These are phyloP conservation scores for Silene vulgaris DNA, from an alignment of 179 eudicot species.

Conservation along the genomic window DNA sequence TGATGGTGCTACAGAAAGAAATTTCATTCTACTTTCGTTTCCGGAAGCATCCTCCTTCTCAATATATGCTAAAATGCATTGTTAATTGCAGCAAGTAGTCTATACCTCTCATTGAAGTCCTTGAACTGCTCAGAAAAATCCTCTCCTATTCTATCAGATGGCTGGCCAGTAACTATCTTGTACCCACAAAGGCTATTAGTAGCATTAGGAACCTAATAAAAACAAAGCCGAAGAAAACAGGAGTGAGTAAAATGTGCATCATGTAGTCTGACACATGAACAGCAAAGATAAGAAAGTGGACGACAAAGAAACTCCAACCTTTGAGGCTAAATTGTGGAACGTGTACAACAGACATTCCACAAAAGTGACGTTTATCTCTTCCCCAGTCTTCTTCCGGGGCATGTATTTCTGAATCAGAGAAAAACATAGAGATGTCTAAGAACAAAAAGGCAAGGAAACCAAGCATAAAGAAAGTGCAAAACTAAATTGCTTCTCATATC, in stretches of 20 bases:
- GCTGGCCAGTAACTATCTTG: slow-evolving; percentile 96
- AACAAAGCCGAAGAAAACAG: slow-evolving; percentile 13
- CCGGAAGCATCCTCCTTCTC: neutral
- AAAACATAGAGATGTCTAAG: neutral
- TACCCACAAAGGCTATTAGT: slow-evolving; percentile 87
- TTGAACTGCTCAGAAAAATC: slow-evolving; percentile 75
- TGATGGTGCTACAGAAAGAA: neutral
- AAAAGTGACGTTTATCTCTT: slow-evolving; percentile 76
- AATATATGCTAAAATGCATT: neutral
- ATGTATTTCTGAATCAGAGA: slow-evolving; percentile 53
- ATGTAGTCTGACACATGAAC: neutral
- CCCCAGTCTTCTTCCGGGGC: slow-evolving; percentile 80
- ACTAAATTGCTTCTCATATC: neutral
- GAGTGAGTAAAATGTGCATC: slow-evolving; percentile 3
- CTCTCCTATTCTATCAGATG: slow-evolving; percentile 96
- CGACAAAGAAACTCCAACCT: slow-evolving; percentile 38
- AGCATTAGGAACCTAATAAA: slow-evolving; percentile 76
- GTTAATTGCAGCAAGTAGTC: neutral
- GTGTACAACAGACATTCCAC: slow-evolving; percentile 85
- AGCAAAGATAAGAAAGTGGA: slow-evolving; percentile 1
- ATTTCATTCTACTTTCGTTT: neutral
- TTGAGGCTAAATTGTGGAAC: slow-evolving; percentile 82
- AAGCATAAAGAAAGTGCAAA: neutral
- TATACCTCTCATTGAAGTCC: slow-evolving; percentile 78
- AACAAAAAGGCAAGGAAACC: neutral